Percentiles rank a stretch among this genome's conserved stretches.
Evolutionary conservation across 2,329 filamentous ascomycete genomes (phyloP).

Genomic region (Aspergillus jensenii): DNA sequence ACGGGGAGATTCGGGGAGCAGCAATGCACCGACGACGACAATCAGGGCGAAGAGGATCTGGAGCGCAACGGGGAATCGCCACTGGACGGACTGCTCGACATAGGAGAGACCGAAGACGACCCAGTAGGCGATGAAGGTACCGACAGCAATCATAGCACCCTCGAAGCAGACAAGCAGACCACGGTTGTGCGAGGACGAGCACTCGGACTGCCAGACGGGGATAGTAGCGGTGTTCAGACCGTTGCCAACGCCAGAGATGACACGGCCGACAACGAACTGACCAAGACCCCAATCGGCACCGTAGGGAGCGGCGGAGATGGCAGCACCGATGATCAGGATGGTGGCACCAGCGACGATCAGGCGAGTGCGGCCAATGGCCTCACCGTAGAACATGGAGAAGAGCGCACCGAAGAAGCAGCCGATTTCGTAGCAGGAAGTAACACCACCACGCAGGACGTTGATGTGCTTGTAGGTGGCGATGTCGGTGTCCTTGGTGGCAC

Average conservation of each 20-base stretch:
- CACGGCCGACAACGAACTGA: constrained; percentile 43
- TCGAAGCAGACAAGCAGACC: constrained; percentile 37
- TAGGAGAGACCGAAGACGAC: constrained; percentile 35
- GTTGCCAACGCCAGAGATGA: constrained; percentile 40
- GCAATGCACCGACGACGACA: constrained; percentile 19
- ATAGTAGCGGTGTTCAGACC: constrained; percentile 41
- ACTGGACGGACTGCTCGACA: constrained; percentile 33
- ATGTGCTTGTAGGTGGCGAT: constrained; percentile 22
- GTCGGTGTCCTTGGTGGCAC: constrained; percentile 27
- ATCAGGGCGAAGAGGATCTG: constrained; percentile 44
- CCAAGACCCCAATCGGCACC: constrained; percentile 28
- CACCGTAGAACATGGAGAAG: constrained; percentile 29
- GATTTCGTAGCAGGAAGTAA: constrained; percentile 54
- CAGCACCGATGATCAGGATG: constrained; percentile 42
- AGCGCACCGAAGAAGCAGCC: constrained; percentile 41
- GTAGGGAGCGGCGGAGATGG: constrained; percentile 28
- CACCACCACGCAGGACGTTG: constrained; percentile 51
- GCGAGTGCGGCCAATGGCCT: constrained; percentile 34
- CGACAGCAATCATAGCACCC: constrained; percentile 33
- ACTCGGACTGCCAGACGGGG: constrained; percentile 42
- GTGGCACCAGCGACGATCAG: constrained; percentile 56
- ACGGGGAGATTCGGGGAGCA: constrained; percentile 54
- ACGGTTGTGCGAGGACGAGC: constrained; percentile 32
- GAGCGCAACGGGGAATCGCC: constrained; percentile 49
- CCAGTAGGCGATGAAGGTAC: constrained; percentile 37